Evolutionary conservation across 139 green algal genomes (phyloP).

Genomic region (Coelastrella sp.): DNA sequence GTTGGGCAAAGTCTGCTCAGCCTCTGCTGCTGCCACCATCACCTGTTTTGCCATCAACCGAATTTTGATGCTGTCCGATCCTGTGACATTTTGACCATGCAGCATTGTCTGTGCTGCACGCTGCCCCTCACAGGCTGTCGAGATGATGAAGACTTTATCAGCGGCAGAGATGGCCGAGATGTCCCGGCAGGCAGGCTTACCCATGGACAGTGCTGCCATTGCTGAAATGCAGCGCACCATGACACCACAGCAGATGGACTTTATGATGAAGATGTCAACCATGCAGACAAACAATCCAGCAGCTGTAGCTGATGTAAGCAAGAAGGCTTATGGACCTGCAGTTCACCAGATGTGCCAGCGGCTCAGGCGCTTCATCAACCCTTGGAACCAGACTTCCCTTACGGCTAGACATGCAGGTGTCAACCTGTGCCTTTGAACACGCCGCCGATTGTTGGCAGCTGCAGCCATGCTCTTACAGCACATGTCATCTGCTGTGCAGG

Average conservation of each 20-base stretch:
- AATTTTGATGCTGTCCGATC: too few relatives aligned
- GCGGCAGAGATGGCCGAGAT: slow-evolving; percentile 46
- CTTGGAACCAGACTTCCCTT: too few relatives aligned
- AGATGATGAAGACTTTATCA: slow-evolving; percentile 58
- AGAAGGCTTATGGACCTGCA: too few relatives aligned
- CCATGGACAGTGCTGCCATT: not conserved
- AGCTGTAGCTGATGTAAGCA: not conserved
- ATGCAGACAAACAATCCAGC: slow-evolving; percentile 13
- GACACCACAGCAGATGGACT: slow-evolving; percentile 12
- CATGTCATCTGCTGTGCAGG: not conserved
- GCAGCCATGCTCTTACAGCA: not conserved
- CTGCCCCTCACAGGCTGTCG: slow-evolving; percentile 31
- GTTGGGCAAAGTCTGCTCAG: not conserved
- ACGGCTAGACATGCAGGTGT: too few relatives aligned
- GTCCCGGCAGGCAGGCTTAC: not conserved
- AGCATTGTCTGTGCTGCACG: too few relatives aligned
- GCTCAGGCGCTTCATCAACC: too few relatives aligned
- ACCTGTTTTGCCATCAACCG: too few relatives aligned
- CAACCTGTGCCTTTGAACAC: too few relatives aligned
- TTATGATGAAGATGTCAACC: slow-evolving; percentile 24
- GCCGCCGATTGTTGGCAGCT: too few relatives aligned
- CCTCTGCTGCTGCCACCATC: not conserved
- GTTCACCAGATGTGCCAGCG: too few relatives aligned
- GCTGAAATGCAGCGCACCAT: slow-evolving; percentile 17
- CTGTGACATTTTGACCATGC: too few relatives aligned